Percentiles rank a stretch among this genome's conserved stretches.
Evolutionary conservation across 352 stramenopile genomes (phyloP).

Genomic region (Phytophthora foliorum): DNA sequence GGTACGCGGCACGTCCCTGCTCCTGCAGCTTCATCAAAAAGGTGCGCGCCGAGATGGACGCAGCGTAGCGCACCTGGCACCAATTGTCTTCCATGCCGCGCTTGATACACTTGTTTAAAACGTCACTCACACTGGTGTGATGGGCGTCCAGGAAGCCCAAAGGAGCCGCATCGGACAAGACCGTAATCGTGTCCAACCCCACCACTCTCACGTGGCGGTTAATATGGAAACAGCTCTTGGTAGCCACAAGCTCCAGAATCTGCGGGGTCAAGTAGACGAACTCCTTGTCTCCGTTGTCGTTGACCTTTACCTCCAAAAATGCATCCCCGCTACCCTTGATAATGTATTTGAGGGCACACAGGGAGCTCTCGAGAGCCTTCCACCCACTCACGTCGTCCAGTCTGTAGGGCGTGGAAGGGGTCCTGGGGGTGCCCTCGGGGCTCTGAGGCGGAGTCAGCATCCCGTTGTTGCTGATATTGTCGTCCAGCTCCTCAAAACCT

Average conservation of each 20-base stretch:
- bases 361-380: constrained; percentile 96
- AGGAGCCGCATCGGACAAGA: constrained; percentile 59
- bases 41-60: constrained; percentile 90
- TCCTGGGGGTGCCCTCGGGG: constrained; percentile 70
- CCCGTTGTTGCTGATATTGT: constrained; percentile 85
- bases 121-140: constrained; percentile 48
- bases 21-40: constrained; percentile 88
- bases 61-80: constrained; percentile 97
- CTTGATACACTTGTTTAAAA: constrained; percentile 71
- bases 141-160: constrained; percentile 59
- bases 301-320: constrained; percentile 57
- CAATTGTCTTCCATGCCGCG: constrained; percentile 96
- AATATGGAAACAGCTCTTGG: constrained; percentile 91
- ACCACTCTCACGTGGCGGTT: constrained; percentile 96
- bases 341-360: constrained; percentile 89
- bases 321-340: constrained; percentile 78
- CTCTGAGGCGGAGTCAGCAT: constrained; percentile 78
- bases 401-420: constrained; percentile 79
- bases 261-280: constrained; percentile 77
- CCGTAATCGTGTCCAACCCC: constrained; percentile 87
- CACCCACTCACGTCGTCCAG: constrained; percentile 97
- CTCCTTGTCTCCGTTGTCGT: constrained; percentile 8
- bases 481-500: constrained; percentile 77
- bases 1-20: constrained; percentile 64
- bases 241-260: constrained; percentile 75